phyloP scores from a whole-genome alignment of 2,329 filamentous ascomycete genomes.

The Aulographum hederae region DNA sequence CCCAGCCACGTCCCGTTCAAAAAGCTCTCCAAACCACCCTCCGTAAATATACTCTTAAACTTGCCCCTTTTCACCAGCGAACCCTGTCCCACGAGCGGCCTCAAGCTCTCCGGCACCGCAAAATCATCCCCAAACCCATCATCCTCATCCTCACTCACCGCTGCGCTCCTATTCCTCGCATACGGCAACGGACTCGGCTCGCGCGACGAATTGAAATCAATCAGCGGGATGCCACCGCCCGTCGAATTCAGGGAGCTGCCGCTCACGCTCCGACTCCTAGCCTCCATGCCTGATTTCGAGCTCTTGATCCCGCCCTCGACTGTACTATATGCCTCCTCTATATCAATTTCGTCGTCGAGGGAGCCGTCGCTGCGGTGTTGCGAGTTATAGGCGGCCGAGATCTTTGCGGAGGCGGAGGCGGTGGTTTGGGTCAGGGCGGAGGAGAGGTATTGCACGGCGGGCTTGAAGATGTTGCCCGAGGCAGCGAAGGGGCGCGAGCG shows the following conservation, averaged over 20 bases:
- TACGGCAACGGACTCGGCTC: constrained; percentile 25
- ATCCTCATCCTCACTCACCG: constrained; percentile 27
- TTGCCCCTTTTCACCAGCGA: constrained; percentile 8
- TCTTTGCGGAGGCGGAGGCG: constrained; percentile 11
- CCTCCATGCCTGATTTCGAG: constrained; percentile 5
- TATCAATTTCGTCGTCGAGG: constrained; percentile 17
- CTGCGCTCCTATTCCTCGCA: constrained; percentile 15
- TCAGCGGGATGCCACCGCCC: constrained; percentile 19
- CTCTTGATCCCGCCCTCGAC: constrained; percentile 9
- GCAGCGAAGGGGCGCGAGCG: constrained; percentile 8
- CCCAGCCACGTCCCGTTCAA: constrained; percentile 28
- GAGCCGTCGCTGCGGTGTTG: constrained; percentile 10
- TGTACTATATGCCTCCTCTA: constrained; percentile 16
- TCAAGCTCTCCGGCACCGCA: constrained; percentile 14
- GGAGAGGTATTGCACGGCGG: constrained; percentile 20
- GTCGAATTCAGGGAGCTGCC: constrained; percentile 8
- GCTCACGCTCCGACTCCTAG: constrained; percentile 8
- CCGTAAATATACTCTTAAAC: constrained; percentile 17
- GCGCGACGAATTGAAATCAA: constrained; percentile 22
- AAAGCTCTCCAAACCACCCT: constrained; percentile 28
- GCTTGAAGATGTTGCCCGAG: constrained; percentile 16
- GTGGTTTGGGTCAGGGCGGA: constrained; percentile 10
- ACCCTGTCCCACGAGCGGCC: constrained; percentile 16
- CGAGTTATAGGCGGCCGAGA: no score
- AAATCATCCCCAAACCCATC: no score